Evolutionary conservation across 441 rosid species (phyloP), one percentile per base, ranked within the genome.

Genomic region (Theobroma grandiflorum): DNA sequence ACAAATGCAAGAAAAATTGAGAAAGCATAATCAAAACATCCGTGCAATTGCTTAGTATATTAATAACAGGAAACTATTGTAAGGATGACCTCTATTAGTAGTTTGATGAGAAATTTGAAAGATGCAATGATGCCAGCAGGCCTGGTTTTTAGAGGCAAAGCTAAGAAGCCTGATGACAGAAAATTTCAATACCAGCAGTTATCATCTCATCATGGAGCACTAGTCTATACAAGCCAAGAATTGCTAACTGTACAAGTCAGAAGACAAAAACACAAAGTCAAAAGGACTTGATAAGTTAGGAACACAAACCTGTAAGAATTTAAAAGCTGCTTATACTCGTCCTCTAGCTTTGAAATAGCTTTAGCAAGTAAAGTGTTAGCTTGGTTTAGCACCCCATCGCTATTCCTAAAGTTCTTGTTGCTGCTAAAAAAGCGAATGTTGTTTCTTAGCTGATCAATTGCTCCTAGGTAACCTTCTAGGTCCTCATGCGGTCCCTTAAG

Each of bases 401-500:
- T 90, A 79, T 88, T 93, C 86, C 88, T 94, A 83, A 88, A 92
- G 82, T 91, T 89, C 84, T 91, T 94, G 70, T 85, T 89, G 84
- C 89, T 84, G 76, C 88, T 92, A 80, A 95, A 94, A 79, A 91
- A 92, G 5, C 85, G 87, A 81, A 95, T 93, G 74, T 83, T 91
- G 82, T 85, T 90, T 77, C 99, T 89, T 66, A 97, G 90, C 81
- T 91, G 98, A 82, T 92, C 95, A 37, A 97, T 94, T 47, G 99
- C 98, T 76, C 84, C 95, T 58, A 97, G 84, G 84, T 97, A 97
- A 86, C 97, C 90, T 85, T 97, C 97, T 74, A 97, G 83, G 83
- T 97, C 95, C 85, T 95, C 98, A 83, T 91, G 95, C 62, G 99
- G 99, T 47, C 98, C 99, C 82, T 83, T 92, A 55, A 91, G 93